Conservation (phyloP, 2,329 filamentous ascomycete genomes). For the Colletotrichum aenigma region DNA sequence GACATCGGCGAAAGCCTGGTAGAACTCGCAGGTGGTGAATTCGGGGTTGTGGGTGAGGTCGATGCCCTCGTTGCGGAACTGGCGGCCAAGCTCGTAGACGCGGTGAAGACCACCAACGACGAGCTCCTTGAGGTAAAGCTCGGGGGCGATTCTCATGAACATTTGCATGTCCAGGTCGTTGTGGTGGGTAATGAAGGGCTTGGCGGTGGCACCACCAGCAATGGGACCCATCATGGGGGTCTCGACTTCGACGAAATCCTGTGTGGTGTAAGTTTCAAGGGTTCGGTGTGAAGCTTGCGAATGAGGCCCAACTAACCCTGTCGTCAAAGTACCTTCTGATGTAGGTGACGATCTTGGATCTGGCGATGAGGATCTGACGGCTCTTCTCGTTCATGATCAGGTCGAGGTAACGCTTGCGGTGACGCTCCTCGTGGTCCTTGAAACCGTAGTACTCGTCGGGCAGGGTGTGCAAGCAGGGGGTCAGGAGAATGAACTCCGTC, state of each 20-base stretch:
- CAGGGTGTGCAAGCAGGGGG: constrained; percentile 89
- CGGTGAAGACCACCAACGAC: constrained; percentile 93
- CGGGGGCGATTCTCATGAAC: constrained; percentile 83
- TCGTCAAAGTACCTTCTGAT: constrained; percentile 89
- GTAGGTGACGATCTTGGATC: constrained; percentile 87
- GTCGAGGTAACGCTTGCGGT: constrained; percentile 92
- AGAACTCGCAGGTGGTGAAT: constrained; percentile 98
- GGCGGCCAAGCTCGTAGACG: constrained; percentile 94
- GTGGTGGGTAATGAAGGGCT: constrained; percentile 93
- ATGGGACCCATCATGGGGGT: constrained; percentile 98
- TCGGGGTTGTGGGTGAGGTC: constrained; percentile 97
- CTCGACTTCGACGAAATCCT: constrained; percentile 90
- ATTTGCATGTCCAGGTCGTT: constrained; percentile 96
- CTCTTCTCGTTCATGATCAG: constrained; percentile 94
- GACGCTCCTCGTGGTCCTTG: constrained; percentile 92
- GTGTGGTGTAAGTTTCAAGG: background rate
- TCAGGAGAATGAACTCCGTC: constrained; percentile 80
- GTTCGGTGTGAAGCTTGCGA: background rate
- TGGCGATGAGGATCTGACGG: constrained; percentile 81
- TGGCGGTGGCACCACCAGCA: constrained; percentile 92
- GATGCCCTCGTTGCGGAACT: constrained; percentile 93
- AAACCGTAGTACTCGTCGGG: constrained; percentile 93
- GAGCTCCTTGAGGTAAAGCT: constrained; percentile 95
- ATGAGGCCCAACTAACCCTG: constrained; percentile 38
- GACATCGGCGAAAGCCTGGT: constrained; percentile 90